A percentile compares a stretch with the other conserved stretches of the same genome.
Conservation (phyloP, 1,139 yeast genomes). For the Zhuliangozyma blackwelliae region DNA sequence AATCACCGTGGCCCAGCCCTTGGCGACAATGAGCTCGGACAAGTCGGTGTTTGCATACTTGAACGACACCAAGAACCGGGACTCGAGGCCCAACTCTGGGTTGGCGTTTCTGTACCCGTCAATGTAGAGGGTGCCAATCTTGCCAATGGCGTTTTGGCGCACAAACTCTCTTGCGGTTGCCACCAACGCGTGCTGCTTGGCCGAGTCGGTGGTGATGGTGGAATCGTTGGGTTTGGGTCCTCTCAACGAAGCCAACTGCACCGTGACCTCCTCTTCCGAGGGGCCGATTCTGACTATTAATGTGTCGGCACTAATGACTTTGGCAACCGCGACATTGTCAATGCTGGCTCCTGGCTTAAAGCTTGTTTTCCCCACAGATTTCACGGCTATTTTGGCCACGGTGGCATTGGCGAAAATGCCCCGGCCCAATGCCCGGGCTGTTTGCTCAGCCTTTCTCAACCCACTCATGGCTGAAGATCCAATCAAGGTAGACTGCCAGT, state of each 20-base stretch:
- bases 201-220: conserved; percentile 39
- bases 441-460: conserved; percentile 62
- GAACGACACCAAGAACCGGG: conserved; percentile 60
- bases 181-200: conserved; percentile 46
- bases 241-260: conserved; percentile 70
- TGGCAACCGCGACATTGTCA: conserved; percentile 52
- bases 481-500: conserved; percentile 75
- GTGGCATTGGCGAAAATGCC: conserved; percentile 55
- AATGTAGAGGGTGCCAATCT: conserved; percentile 53
- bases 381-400: conserved; percentile 15
- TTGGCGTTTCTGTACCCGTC: conserved; percentile 67
- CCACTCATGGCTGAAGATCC: conserved; percentile 63
- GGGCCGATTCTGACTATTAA: conserved; percentile 45
- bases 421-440: conserved; percentile 58
- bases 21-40: conserved; percentile 55
- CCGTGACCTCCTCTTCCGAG: conserved; percentile 51
- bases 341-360: conserved; percentile 45
- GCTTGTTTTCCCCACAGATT: conserved; percentile 13
- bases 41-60: conserved; percentile 50
- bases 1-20: conserved; percentile 75
- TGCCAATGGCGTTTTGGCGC: conserved; percentile 66
- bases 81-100: conserved; percentile 53
- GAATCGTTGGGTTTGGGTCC: conserved; percentile 67
- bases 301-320: conserved; percentile 69
- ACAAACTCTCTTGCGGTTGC: conserved; percentile 70